Evolutionary conservation across 805 yeast genomes (phyloP).

Genomic region (Maudiozyma pseudohumilis): DNA sequence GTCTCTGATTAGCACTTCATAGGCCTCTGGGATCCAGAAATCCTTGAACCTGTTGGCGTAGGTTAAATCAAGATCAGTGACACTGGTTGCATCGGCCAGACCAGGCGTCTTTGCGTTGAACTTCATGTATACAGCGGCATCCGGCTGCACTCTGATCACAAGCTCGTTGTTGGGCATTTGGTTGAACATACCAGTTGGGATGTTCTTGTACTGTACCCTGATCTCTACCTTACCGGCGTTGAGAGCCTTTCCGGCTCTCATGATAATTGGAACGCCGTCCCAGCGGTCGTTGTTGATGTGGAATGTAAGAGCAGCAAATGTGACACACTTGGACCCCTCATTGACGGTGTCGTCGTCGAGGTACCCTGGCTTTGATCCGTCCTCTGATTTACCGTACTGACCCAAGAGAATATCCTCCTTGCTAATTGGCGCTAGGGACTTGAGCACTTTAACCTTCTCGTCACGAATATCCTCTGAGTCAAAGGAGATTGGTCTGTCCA

Average conservation of each 20-base stretch:
- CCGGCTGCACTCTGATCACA: slow-evolving; percentile 88
- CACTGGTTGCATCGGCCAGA: slow-evolving; percentile 67
- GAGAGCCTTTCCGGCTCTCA: slow-evolving; percentile 94
- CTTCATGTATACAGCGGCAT: slow-evolving; percentile 88
- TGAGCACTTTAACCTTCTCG: slow-evolving; percentile 87
- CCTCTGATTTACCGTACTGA: slow-evolving; percentile 75
- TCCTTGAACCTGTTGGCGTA: slow-evolving; percentile 73
- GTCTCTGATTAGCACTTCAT: slow-evolving; percentile 89
- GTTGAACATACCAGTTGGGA: slow-evolving; percentile 70
- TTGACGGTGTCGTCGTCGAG: slow-evolving; percentile 85
- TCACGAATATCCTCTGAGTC: slow-evolving; percentile 91
- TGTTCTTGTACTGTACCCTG: slow-evolving; percentile 82
- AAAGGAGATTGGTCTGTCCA: slow-evolving; percentile 92
- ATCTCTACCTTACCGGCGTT: slow-evolving; percentile 91
- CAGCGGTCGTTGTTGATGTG: slow-evolving; percentile 87
- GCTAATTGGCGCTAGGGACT: slow-evolving; percentile 64
- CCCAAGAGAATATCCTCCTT: slow-evolving; percentile 65
- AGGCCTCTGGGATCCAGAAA: slow-evolving; percentile 95
- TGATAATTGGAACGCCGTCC: slow-evolving; percentile 94
- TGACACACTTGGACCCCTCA: slow-evolving; percentile 72
- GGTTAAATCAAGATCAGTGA: slow-evolving; percentile 84
- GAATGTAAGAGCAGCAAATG: slow-evolving; percentile 78
- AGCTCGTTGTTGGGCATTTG: slow-evolving; percentile 83
- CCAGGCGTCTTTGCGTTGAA: slow-evolving; percentile 93
- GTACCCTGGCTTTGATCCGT: slow-evolving; percentile 84